Conservation (phyloP, 139 green algal species). For the Desmodesmus armatus region DNA sequence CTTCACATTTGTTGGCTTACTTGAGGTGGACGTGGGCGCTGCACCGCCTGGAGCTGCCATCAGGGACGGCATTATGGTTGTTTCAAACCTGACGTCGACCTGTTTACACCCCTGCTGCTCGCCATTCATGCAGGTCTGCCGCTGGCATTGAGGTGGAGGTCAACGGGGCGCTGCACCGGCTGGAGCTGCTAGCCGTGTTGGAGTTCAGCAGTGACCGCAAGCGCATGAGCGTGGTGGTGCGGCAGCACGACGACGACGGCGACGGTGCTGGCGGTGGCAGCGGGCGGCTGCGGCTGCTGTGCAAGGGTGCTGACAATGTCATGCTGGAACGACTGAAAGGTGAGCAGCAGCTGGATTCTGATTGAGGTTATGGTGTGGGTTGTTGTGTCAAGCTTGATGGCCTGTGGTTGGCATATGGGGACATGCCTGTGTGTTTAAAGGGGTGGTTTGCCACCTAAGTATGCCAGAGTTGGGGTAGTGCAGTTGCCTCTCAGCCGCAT, state of each 20-base stretch:
- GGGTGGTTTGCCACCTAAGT: too few relatives aligned
- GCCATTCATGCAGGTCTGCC: conserved; percentile 13
- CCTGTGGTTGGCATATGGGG: too few relatives aligned
- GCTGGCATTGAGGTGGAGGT: conserved; percentile 52
- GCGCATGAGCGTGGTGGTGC: conserved; percentile 77
- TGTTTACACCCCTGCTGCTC: not conserved
- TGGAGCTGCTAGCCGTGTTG: conserved; percentile 84
- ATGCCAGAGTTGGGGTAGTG: too few relatives aligned
- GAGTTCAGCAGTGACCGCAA: conserved; percentile 92
- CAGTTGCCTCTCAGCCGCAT: too few relatives aligned
- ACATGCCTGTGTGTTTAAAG: too few relatives aligned
- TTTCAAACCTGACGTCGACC: too few relatives aligned
- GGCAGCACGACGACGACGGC: not conserved
- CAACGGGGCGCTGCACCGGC: conserved; percentile 9
- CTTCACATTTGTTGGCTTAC: not conserved
- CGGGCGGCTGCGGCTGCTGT: conserved; percentile 76
- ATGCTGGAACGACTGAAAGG: conserved; percentile 61
- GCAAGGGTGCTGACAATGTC: conserved; percentile 89
- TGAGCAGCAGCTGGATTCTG: not conserved
- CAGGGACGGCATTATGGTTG: too few relatives aligned
- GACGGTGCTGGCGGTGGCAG: too few relatives aligned
- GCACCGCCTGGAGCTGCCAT: too few relatives aligned
- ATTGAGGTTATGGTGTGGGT: too few relatives aligned
- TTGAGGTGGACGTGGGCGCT: not conserved
- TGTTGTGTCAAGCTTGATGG: too few relatives aligned